phyloP scores from a whole-genome alignment of 768 basidiomycete species.

The Agrocybe chaxingu region DNA sequence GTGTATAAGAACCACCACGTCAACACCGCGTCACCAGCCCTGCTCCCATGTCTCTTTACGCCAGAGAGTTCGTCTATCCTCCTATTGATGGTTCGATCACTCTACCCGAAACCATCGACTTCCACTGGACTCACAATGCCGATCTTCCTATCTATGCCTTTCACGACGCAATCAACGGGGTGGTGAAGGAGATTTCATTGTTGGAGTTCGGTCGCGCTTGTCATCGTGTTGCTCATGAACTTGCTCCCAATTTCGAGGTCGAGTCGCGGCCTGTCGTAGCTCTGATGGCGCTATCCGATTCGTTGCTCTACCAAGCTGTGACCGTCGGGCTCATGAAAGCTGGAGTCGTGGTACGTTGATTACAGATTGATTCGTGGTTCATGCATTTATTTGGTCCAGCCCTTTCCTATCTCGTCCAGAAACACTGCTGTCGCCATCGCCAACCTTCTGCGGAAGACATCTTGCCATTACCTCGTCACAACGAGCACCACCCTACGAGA shows the following conservation, averaged over 20 bases:
- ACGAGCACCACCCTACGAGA: constrained; percentile 22
- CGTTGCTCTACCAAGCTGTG: constrained; percentile 39
- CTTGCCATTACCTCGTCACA: constrained; percentile 34
- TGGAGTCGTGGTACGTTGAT: constrained; percentile 28
- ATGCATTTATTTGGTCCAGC: constrained; percentile 20
- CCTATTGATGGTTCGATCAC: constrained; percentile 29
- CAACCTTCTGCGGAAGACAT: constrained; percentile 32
- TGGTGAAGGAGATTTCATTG: constrained; percentile 27
- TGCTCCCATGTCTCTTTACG: not conserved
- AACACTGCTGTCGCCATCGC: constrained; percentile 31
- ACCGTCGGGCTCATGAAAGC: constrained; percentile 33
- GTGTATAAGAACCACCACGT: too few species aligned
- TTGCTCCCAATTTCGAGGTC: constrained; percentile 24
- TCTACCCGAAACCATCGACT: constrained; percentile 27
- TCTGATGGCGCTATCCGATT: constrained; percentile 29
- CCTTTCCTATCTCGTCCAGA: constrained; percentile 38
- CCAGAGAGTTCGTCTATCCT: constrained; percentile 2
- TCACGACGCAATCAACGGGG: constrained; percentile 12
- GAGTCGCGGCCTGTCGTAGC: constrained; percentile 27
- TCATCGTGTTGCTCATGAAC: constrained; percentile 35
- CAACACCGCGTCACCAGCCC: not conserved
- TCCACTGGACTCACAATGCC: constrained; percentile 30
- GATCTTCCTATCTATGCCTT: constrained; percentile 27
- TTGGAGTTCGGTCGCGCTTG: constrained; percentile 43
- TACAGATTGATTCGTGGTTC: not conserved